Conservation (phyloP, 2,329 filamentous ascomycete genomes). For the Neonectria coccinea region DNA sequence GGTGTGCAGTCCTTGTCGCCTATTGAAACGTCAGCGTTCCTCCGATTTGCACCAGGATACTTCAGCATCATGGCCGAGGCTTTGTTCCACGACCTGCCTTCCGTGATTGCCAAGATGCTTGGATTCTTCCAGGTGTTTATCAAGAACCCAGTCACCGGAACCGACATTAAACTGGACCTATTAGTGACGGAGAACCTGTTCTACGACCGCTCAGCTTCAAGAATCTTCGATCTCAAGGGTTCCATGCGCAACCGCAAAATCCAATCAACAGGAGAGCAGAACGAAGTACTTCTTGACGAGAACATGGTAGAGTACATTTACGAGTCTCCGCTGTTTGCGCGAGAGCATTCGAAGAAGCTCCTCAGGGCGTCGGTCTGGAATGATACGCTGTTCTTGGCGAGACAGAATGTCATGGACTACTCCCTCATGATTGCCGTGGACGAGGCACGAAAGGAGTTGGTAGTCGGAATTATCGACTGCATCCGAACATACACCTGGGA, state of each 20-base stretch:
- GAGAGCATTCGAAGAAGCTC: slow-evolving; percentile 96
- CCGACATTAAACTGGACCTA: slow-evolving; percentile 94
- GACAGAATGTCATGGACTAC: slow-evolving; percentile 99
- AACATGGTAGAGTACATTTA: slow-evolving; percentile 99
- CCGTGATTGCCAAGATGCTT: slow-evolving; percentile 98
- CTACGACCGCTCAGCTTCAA: slow-evolving; percentile 90
- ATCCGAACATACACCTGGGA: slow-evolving; percentile 99
- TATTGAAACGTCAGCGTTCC: slow-evolving; percentile 92
- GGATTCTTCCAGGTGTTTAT: slow-evolving; percentile 98
- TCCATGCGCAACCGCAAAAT: slow-evolving; percentile 99
- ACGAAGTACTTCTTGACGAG: slow-evolving; percentile 96
- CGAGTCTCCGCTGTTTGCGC: slow-evolving; percentile 92
- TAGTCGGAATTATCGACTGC: slow-evolving; percentile 98
- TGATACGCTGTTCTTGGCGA: slow-evolving; percentile 92
- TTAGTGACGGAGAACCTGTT: slow-evolving; percentile 98
- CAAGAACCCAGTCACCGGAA: slow-evolving; percentile 91
- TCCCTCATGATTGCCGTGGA: slow-evolving; percentile 98
- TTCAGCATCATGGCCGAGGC: slow-evolving; percentile 98
- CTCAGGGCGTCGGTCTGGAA: slow-evolving; percentile 95
- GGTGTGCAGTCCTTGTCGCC: slow-evolving; percentile 79
- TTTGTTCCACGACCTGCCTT: slow-evolving; percentile 93
- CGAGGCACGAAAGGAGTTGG: slow-evolving; percentile 87
- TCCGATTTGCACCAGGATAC: slow-evolving; percentile 95
- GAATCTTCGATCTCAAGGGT: slow-evolving; percentile 95
- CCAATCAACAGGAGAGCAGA: slow-evolving; percentile 92